phyloP scores from a whole-genome alignment of 2,329 filamentous ascomycete genomes.

The Anisogramma anomala region DNA sequence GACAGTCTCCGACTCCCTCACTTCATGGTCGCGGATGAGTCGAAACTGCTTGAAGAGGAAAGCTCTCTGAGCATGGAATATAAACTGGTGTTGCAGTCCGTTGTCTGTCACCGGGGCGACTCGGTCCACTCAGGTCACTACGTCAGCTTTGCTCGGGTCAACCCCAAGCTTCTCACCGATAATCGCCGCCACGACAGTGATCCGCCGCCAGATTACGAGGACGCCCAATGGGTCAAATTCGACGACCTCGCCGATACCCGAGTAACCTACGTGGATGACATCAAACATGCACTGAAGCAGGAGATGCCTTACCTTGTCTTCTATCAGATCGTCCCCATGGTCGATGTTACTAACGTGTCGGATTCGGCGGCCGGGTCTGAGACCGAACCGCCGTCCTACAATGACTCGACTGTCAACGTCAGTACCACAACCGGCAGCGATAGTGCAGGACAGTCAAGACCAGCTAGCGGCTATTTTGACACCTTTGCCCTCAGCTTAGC shows the following conservation, averaged over 20 bases:
- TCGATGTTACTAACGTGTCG: slow-evolving; percentile 49
- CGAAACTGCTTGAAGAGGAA: slow-evolving; percentile 44
- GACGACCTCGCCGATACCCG: slow-evolving; percentile 69
- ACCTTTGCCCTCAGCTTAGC: slow-evolving; percentile 26
- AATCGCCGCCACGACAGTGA: slow-evolving; percentile 44
- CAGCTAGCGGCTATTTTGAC: slow-evolving; percentile 36
- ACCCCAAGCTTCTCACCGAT: slow-evolving; percentile 48
- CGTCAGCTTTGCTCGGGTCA: slow-evolving; percentile 69
- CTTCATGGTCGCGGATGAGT: slow-evolving; percentile 71
- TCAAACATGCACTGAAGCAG: slow-evolving; percentile 61
- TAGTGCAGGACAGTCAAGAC: slow-evolving; percentile 22
- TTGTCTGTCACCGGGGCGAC: slow-evolving; percentile 82
- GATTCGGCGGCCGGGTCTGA: slow-evolving; percentile 34
- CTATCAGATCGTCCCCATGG: slow-evolving; percentile 84
- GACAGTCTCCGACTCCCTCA: slow-evolving; percentile 69
- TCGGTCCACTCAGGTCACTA: slow-evolving; percentile 88
- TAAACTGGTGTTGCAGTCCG: slow-evolving; percentile 80
- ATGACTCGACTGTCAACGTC: slow-evolving; percentile 36
- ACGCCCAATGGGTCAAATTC: slow-evolving; percentile 78
- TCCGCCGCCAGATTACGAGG: slow-evolving; percentile 53
- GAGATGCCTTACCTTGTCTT: slow-evolving; percentile 93
- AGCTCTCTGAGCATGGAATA: slow-evolving; percentile 75
- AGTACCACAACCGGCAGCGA: slow-evolving; percentile 21
- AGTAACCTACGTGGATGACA: slow-evolving; percentile 66
- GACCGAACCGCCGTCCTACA: slow-evolving; percentile 47